Conservation (phyloP, 495 filamentous ascomycete species). For the Aspergillus egyptiacus region DNA sequence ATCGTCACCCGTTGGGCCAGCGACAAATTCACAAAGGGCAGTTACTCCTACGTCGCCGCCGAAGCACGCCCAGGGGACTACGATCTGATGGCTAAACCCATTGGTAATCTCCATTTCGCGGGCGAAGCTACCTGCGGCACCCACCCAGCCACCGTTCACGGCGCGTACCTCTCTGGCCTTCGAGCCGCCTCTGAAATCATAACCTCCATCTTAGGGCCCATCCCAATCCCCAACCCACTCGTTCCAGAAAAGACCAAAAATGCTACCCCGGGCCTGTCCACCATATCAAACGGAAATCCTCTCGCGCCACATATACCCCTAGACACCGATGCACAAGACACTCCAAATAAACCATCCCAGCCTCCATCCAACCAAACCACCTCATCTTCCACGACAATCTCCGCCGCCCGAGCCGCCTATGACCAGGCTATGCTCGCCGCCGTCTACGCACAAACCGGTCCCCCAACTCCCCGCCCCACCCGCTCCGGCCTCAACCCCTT, state of each 20-base stretch:
- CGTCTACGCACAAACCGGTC: conserved; percentile 64
- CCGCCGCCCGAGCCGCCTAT: conserved; percentile 57
- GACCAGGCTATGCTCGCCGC: conserved; percentile 66
- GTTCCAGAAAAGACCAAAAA: conserved; percentile 55
- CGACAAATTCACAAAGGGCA: conserved; percentile 83
- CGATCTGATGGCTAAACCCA: conserved; percentile 77
- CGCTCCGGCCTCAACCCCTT: conserved; percentile 68
- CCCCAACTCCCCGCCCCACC: conserved; percentile 62
- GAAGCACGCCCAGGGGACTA: conserved; percentile 81
- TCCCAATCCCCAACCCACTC: conserved; percentile 66
- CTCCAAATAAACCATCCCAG: conserved; percentile 7
- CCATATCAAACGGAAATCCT: conserved; percentile 1
- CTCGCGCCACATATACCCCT: conserved; percentile 3
- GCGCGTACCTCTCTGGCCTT: conserved; percentile 89
- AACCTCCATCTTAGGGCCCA: conserved; percentile 71
- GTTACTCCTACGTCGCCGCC: conserved; percentile 87
- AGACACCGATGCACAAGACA: conserved; percentile 22
- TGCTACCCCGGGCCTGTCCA: background rate
- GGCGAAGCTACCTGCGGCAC: conserved; percentile 94
- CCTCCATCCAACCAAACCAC: conserved; percentile 5
- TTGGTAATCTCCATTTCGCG: conserved; percentile 91
- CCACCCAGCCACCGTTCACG: conserved; percentile 94
- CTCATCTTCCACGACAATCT: conserved; percentile 18
- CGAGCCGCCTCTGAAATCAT: conserved; percentile 82
- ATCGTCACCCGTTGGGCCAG: conserved; percentile 92